Conservation (phyloP, 2,329 filamentous ascomycete species). For the Aspergillus intermedius region DNA sequence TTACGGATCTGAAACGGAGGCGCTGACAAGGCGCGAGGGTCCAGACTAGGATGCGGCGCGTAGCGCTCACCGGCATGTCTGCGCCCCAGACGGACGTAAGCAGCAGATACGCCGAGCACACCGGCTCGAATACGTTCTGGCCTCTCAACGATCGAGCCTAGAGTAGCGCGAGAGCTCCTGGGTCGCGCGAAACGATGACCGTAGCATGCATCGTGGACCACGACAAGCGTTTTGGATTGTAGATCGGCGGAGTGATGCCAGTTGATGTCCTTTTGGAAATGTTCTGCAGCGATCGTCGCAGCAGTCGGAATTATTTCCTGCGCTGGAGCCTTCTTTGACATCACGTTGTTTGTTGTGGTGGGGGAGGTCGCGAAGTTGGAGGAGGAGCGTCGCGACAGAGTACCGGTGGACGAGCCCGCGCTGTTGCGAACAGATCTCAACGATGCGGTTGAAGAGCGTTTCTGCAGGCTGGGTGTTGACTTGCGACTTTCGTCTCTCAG, state of each 20-base stretch:
- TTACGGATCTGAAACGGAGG: constrained; percentile 81
- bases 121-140: constrained; percentile 84
- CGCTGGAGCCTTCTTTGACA: constrained; percentile 22
- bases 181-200: constrained; percentile 86
- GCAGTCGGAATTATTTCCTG: constrained; percentile 37
- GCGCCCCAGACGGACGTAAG: constrained; percentile 84
- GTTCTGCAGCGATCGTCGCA: constrained; percentile 56
- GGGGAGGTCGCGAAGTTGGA: constrained; percentile 23
- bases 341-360: constrained; percentile 15
- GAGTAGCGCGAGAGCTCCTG: constrained; percentile 62
- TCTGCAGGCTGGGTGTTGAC: constrained; percentile 31
- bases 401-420: constrained; percentile 23
- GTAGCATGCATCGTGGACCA: constrained; percentile 91
- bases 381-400: constrained; percentile 30
- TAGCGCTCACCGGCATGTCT: constrained; percentile 65
- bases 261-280: constrained; percentile 64
- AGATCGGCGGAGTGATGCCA: constrained; percentile 48
- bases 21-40: constrained; percentile 49
- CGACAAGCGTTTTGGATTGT: constrained; percentile 62
- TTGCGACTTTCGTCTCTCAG: constrained; percentile 31
- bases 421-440: constrained; percentile 28
- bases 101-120: constrained; percentile 72
- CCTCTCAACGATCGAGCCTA: constrained; percentile 82
- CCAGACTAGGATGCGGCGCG: constrained; percentile 58
- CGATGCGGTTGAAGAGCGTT: constrained; percentile 32